Percentiles rank a stretch among this genome's conserved stretches.
Conservation (phyloP, 164 flowering plant genomes). For the Piper longum region DNA sequence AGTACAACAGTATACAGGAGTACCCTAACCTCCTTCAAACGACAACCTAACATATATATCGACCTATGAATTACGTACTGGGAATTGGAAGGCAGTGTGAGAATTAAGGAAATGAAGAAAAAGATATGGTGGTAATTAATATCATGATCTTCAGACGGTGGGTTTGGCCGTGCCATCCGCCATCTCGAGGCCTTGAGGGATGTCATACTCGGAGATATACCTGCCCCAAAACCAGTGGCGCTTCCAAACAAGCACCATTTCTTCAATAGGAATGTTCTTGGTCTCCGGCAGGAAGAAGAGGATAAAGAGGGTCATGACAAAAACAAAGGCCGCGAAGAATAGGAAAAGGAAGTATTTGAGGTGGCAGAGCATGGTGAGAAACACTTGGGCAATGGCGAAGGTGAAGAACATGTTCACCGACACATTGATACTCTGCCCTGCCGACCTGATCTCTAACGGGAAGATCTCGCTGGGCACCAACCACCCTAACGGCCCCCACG, state of each 20-base stretch:
- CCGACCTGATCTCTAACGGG: slow-evolving; percentile 22
- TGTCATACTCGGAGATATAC: slow-evolving; percentile 12
- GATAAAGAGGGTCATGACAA: slow-evolving; percentile 15
- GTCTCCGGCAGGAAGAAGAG: slow-evolving; percentile 18
- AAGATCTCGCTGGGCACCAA: slow-evolving; percentile 24
- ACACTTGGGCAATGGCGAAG: slow-evolving; percentile 14
- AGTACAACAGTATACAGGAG: too few relatives aligned
- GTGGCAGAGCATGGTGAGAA: slow-evolving; percentile 20
- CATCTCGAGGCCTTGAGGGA: slow-evolving; percentile 1
- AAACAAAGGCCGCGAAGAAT: slow-evolving; percentile 15
- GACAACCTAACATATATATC: too few relatives aligned
- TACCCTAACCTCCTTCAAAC: too few relatives aligned
- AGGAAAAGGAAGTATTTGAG: slow-evolving; percentile 18
- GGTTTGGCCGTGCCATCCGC: neutral
- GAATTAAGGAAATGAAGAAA: neutral
- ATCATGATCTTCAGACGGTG: neutral
- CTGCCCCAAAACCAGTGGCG: slow-evolving; percentile 18
- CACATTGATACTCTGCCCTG: slow-evolving; percentile 20
- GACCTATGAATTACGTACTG: too few relatives aligned
- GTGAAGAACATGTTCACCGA: slow-evolving; percentile 21
- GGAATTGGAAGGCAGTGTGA: neutral
- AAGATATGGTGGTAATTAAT: neutral
- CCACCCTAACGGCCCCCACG: slow-evolving; percentile 27
- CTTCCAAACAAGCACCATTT: slow-evolving; percentile 17
- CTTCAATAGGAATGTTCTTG: slow-evolving; percentile 20